Evolutionary conservation across 2,329 filamentous ascomycete species (phyloP), one percentile per base, ranked within the genome.

Genomic region (Alternaria longipes): DNA sequence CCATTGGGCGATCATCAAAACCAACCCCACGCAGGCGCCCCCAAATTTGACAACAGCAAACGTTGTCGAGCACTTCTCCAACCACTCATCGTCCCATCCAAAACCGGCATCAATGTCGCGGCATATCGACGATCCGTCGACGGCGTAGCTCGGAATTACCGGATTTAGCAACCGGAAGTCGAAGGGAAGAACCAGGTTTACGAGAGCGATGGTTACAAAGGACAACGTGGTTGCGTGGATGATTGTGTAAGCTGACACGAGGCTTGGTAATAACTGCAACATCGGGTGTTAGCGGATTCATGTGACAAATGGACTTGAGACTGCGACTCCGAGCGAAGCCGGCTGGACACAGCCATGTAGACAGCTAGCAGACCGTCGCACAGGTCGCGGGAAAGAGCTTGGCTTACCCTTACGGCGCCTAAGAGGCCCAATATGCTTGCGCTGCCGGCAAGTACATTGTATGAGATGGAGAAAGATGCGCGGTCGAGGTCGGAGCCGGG

Each of bases 341-440:
- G 32, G 20, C 12, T 24, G 20, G 20, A 38, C 14, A 32, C 30
- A 47, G 6, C 45, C 45, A 32, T 16, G 45, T n/a, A 18, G 1
- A 5, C n/a, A 24, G 40, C 20, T 20, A 24, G 40, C 12, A 9
- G 16, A 4, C 11, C 20, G 53, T 38, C 24, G 46, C 50, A 47
- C 40, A 28, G 40, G 40, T 24, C 20, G 45, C 50, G 42, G 49
- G 38, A 46, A 30, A 54, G 22, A 12, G 32, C 34, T 34, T 52
- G 44, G 70, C 76, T 62, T 76, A 83, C 82, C 69, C 75, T 74
- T n/a, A 82, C 42, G 32, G 80, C 80, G 45, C 81, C 81, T n/a
- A 81, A 54, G 26, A 83, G 60, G 5, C 81, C 81, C 46, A 82
- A 68, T 9, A 79, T 63, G 62, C 79, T 81, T 44, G 80, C 68